Evolutionary conservation across 2,329 filamentous ascomycete genomes (phyloP).

Genomic region (Pyrenophora graminea): DNA sequence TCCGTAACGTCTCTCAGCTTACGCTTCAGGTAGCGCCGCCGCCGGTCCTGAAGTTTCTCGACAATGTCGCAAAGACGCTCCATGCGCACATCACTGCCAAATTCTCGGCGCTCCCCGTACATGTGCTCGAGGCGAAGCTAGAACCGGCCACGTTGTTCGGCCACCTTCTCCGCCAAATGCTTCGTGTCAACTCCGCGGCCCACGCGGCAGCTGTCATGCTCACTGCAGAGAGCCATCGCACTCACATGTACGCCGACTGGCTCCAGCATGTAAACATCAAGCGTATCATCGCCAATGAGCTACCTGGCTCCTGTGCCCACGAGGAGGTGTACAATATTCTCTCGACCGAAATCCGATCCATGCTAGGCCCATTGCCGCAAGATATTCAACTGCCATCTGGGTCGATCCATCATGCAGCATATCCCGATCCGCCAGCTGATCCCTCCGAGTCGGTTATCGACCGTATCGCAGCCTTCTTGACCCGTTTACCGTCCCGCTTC

Average conservation of each 20-base stretch:
- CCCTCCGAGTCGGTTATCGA: conserved; percentile 66
- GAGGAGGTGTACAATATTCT: conserved; percentile 61
- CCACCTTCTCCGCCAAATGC: conserved; percentile 79
- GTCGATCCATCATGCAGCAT: conserved; percentile 48
- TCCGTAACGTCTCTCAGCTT: conserved; percentile 84
- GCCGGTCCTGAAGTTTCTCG: conserved; percentile 81
- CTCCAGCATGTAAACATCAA: conserved; percentile 65
- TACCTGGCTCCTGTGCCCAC: conserved; percentile 57
- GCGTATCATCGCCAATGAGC: conserved; percentile 60
- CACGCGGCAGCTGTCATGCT: conserved; percentile 94
- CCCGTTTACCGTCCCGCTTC: conserved; percentile 70
- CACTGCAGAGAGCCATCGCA: conserved; percentile 83
- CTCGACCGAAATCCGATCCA: conserved; percentile 66
- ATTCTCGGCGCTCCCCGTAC: conserved; percentile 80
- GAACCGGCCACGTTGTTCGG: conserved; percentile 88
- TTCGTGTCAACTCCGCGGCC: conserved; percentile 90
- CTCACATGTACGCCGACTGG: conserved; percentile 96
- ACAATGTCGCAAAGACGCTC: conserved; percentile 81
- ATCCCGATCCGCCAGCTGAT: conserved; percentile 32
- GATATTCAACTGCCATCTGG: conserved; percentile 66
- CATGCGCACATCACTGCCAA: conserved; percentile 81
- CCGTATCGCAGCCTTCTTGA: conserved; percentile 75
- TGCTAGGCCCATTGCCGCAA: conserved; percentile 70
- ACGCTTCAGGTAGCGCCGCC: conserved; percentile 91
- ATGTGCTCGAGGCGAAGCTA: conserved; percentile 85